phyloP scores from a whole-genome alignment of 2,329 filamentous ascomycete genomes.

The Sporothrix protearum region DNA sequence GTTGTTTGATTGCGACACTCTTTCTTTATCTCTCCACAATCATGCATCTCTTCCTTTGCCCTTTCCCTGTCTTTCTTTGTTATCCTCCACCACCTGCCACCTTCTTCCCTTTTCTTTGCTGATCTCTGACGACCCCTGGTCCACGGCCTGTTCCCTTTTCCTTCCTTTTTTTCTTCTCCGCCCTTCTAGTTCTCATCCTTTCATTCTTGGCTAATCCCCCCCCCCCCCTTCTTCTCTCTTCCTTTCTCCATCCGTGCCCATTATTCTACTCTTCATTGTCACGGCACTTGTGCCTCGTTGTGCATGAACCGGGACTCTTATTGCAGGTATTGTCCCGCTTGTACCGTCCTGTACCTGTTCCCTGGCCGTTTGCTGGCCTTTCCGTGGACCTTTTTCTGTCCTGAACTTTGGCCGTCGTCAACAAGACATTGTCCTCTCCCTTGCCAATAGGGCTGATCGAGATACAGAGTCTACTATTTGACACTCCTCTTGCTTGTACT shows the following conservation, averaged over 20 bases:
- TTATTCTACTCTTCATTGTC: neutral
- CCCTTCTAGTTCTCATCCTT: neutral
- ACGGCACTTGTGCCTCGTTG: neutral
- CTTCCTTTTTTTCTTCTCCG: neutral
- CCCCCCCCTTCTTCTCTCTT: neutral
- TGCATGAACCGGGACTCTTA: slow-evolving; percentile 1
- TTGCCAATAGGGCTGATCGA: neutral
- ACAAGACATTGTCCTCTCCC: neutral
- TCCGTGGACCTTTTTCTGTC: neutral
- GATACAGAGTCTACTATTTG: neutral
- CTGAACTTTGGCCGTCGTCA: neutral
- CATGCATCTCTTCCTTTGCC: neutral
- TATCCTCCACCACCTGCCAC: neutral
- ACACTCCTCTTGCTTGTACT: neutral
- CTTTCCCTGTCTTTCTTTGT: neutral
- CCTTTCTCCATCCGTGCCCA: neutral
- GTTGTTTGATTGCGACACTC: neutral
- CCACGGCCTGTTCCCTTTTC: neutral
- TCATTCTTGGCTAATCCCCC: neutral
- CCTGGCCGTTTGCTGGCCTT: neutral
- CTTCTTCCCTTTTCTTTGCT: neutral
- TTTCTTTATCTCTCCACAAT: neutral
- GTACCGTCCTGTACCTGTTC: neutral
- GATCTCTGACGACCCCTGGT: neutral
- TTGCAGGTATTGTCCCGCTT: neutral